phyloP scores from a whole-genome alignment of 306 rosid genomes.

The Vigna mungo region DNA sequence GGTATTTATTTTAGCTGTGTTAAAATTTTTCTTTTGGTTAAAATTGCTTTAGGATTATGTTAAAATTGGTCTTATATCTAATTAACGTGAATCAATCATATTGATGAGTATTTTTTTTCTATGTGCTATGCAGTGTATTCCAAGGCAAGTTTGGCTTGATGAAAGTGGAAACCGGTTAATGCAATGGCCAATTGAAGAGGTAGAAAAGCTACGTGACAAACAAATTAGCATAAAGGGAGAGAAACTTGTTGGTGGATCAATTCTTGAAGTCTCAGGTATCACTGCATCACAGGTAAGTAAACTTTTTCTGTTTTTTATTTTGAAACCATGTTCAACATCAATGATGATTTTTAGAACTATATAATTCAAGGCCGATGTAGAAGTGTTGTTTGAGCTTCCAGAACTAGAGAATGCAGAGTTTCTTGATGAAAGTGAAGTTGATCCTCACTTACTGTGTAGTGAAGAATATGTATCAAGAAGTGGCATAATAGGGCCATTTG shows the following conservation, averaged over 20 bases:
- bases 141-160: conserved; percentile 68
- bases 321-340: not conserved
- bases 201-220: conserved; percentile 49
- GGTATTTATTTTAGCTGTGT: conserved; percentile 46
- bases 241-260: conserved; percentile 50
- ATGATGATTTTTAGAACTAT: not conserved
- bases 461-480: conserved; percentile 49
- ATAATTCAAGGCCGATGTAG: conserved; percentile 65
- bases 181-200: conserved; percentile 74
- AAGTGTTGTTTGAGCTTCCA: conserved; percentile 59
- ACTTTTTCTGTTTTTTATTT: not conserved
- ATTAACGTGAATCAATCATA: no score
- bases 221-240: conserved; percentile 45
- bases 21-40: not conserved
- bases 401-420: conserved; percentile 52
- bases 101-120: not conserved
- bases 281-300: conserved; percentile 69
- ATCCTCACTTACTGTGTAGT: conserved; percentile 60
- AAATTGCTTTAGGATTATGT: not conserved
- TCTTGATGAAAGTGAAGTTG: conserved; percentile 49
- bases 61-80: no score
- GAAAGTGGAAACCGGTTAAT: conserved; percentile 56
- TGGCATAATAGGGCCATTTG: conserved; percentile 70
- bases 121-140: conserved; percentile 51
- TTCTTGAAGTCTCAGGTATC: conserved; percentile 58